Evolutionary conservation across 148 eudicot genomes (phyloP).

Genomic region (Oxyria digyna): DNA sequence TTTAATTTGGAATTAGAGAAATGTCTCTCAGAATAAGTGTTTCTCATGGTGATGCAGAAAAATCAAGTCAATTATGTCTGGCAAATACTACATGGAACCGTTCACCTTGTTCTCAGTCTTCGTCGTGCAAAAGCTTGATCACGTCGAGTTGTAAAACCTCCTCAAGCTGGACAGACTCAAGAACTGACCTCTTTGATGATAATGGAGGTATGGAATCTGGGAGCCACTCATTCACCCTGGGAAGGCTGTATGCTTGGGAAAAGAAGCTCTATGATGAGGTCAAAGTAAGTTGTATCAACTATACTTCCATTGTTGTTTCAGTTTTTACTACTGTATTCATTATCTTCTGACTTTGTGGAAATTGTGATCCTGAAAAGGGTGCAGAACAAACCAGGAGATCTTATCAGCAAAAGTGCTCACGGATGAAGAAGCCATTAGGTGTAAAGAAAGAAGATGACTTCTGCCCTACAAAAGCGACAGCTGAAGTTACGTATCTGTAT

Average conservation of each 20-base stretch:
- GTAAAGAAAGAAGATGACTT: constrained; percentile 17
- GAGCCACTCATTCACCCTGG: constrained; percentile 45
- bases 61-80: constrained; percentile 14
- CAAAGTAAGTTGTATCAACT: constrained; percentile 22
- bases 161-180: constrained; percentile 26
- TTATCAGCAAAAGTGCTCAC: constrained; percentile 33
- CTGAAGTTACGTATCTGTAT: constrained; percentile 26
- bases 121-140: constrained; percentile 35
- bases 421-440: constrained; percentile 20
- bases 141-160: constrained; percentile 29
- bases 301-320: too few relatives aligned
- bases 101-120: constrained; percentile 24
- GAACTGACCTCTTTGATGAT: constrained; percentile 17
- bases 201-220: constrained; percentile 44
- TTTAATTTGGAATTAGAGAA: not conserved
- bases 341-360: not conserved
- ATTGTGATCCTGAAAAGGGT: constrained; percentile 19
- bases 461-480: constrained; percentile 16
- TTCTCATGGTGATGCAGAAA: constrained; percentile 19
- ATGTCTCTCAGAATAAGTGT: not conserved
- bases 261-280: constrained; percentile 53
- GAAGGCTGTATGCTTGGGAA: constrained; percentile 57
- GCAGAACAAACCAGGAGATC: constrained; percentile 31
- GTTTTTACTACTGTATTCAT: not conserved
- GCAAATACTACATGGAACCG: constrained; percentile 17